A percentile compares a stretch with the other conserved stretches of the same genome.
Evolutionary conservation across 192 early-diverging fungal genomes (phyloP).

Genomic region (Linnemannia hyalina): DNA sequence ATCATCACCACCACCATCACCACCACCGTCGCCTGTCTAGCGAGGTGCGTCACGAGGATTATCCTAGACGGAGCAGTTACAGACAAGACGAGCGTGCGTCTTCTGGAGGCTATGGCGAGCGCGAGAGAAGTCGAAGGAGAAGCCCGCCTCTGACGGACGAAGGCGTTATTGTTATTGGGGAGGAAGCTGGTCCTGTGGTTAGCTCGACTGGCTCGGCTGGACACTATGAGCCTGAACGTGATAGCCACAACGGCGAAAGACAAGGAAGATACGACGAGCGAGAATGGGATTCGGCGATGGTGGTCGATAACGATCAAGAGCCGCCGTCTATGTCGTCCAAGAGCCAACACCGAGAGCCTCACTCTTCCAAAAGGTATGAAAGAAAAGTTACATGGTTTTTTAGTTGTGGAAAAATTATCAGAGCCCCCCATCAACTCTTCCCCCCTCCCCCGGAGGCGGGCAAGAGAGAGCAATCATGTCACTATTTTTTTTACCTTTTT

Average conservation of each 20-base stretch:
- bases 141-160: neutral
- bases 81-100: neutral
- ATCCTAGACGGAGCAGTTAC: neutral
- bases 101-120: neutral
- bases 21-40: neutral
- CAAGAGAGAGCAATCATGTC: neutral
- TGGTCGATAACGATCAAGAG: conserved; percentile 7
- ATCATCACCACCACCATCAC: neutral
- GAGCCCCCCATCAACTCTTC: neutral
- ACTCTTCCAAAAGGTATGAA: neutral
- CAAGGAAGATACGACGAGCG: conserved; percentile 3
- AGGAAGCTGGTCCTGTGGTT: neutral
- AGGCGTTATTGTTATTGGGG: neutral
- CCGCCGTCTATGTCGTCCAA: neutral
- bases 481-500: neutral
- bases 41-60: neutral
- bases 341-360: conserved; percentile 14
- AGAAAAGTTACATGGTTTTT: neutral
- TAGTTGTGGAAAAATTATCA: neutral
- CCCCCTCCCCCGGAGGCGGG: neutral
- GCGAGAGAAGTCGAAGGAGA: neutral
- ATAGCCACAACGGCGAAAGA: neutral
- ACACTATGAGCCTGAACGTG: conserved; percentile 6
- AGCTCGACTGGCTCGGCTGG: conserved; percentile 2
- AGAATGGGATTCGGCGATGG: neutral